A percentile compares a stretch with the other conserved stretches of the same genome.
These are phyloP conservation scores for Hortaea sp. DNA, from an alignment of 2,329 filamentous ascomycete genomes.

Conservation along the genomic window DNA sequence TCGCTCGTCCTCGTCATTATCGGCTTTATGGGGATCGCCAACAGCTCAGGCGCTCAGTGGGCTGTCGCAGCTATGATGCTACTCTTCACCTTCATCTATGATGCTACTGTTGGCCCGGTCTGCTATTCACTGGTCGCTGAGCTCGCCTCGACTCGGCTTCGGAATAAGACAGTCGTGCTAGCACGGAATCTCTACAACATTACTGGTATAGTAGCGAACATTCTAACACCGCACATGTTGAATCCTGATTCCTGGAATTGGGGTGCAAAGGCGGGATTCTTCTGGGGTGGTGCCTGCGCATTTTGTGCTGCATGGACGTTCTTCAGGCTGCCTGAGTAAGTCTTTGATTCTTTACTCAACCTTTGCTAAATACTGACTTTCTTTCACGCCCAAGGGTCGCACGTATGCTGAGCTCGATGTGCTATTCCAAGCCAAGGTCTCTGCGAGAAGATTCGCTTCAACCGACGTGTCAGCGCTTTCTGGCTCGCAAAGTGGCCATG, in stretches of 20 bases:
- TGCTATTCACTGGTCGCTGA: slow-evolving; percentile 22
- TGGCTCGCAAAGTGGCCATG: too few relatives aligned
- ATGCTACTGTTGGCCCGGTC: slow-evolving; percentile 21
- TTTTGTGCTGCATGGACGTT: slow-evolving; percentile 32
- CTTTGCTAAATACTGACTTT: too few relatives aligned
- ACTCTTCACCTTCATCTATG: slow-evolving; percentile 22
- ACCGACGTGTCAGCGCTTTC: too few relatives aligned
- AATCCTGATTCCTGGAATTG: slow-evolving; percentile 13
- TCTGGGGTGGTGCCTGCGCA: slow-evolving; percentile 30
- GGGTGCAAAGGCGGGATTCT: slow-evolving; percentile 22
- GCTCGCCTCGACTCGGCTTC: slow-evolving; percentile 19
- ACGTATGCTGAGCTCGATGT: slow-evolving; percentile 48
- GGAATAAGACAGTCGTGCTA: slow-evolving; percentile 21
- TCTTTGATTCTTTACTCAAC: too few relatives aligned
- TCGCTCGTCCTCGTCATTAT: slow-evolving; percentile 13
- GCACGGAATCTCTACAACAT: slow-evolving; percentile 22
- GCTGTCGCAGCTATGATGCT: slow-evolving; percentile 17
- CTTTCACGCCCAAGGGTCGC: slow-evolving; percentile 14
- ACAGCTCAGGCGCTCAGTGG: slow-evolving; percentile 12
- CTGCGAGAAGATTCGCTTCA: too few relatives aligned
- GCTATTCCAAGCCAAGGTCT: slow-evolving; percentile 40
- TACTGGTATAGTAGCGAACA: slow-evolving; percentile 13
- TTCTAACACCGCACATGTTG: slow-evolving; percentile 19
- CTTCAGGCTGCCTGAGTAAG: slow-evolving; percentile 33
- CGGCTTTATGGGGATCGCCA: slow-evolving; percentile 10